phyloP scores from a whole-genome alignment of 129 eudicot species.

The Escallonia rubra region DNA sequence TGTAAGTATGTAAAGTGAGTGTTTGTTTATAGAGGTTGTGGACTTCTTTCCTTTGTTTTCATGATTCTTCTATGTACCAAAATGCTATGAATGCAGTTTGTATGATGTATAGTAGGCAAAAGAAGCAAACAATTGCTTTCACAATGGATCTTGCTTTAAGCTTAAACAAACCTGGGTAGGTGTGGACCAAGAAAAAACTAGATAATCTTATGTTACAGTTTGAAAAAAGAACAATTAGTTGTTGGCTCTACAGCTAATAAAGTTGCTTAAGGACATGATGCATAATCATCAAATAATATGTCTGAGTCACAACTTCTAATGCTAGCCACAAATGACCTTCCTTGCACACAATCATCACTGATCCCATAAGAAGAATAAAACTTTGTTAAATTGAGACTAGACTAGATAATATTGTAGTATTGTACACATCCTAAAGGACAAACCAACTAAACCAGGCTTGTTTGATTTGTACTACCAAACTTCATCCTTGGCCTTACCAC shows the following conservation, averaged over 20 bases:
- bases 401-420: too few relatives aligned
- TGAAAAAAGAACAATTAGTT: background rate
- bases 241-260: conserved; percentile 26
- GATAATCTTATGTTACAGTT: background rate
- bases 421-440: too few relatives aligned
- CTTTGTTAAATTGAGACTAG: too few relatives aligned
- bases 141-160: conserved; percentile 35
- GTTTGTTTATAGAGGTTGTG: conserved; percentile 16
- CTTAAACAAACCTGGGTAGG: conserved; percentile 19
- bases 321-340: background rate
- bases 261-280: conserved; percentile 16
- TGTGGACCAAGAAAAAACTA: background rate
- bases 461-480: too few relatives aligned
- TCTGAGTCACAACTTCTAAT: conserved; percentile 4
- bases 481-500: too few relatives aligned
- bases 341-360: too few relatives aligned
- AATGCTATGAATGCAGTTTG: background rate
- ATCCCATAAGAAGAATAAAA: too few relatives aligned
- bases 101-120: background rate
- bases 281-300: conserved; percentile 7
- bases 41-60: conserved; percentile 14
- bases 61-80: background rate
- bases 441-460: too few relatives aligned
- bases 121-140: conserved; percentile 26
- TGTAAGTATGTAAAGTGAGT: conserved; percentile 37